Evolutionary conservation across 768 basidiomycete genomes (phyloP), one percentile per base, ranked within the genome.

Genomic region (Mycena haematopus): DNA sequence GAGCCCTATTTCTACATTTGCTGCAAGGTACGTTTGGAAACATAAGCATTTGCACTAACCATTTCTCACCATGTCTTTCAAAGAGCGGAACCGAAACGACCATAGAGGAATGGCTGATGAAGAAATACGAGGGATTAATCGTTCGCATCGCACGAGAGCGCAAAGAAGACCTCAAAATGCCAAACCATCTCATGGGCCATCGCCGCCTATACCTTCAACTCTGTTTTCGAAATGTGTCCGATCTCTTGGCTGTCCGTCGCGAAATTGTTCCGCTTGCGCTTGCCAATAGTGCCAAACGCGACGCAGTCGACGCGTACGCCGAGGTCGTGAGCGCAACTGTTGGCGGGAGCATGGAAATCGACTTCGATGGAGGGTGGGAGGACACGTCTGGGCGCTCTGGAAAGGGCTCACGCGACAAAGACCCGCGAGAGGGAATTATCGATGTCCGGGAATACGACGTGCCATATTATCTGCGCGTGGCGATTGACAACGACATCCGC

Each of bases 361-460:
- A 87, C 52, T 77, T 90, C 24, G 91, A 92, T 49, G 85, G 84
- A 21, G 88, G 83, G 44, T 88, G 86, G 75, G 75, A 78, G 29
- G 86, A 83, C 13, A 59, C 69, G 42, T 70, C 83, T 55, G 74
- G 77, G 19, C 74, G 76, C 50, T 72, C 76, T 51, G 65, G 62
- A 14, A 75, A 76, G 64, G 71, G 73, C 29, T 68, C 74, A 19
- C 81, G 79, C 67, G 91, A 93, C 70, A 82, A 81, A 68, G 93
- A 97, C 72, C 93, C 96, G n/a, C 83, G 87, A 52, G 95, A 98
- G 56, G 90, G 87, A 68, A 93, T 99, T 72, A 86, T 97, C 73
- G 97, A 99, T 73, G 85, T 96, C 49, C 86, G 97, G 36, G 97
- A 99, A 73, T 98, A 90, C 75, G 97, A 99, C 75, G 93, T 99